Evolutionary conservation across 2,329 filamentous ascomycete genomes (phyloP).

Genomic region (Diaporthe capsici): DNA sequence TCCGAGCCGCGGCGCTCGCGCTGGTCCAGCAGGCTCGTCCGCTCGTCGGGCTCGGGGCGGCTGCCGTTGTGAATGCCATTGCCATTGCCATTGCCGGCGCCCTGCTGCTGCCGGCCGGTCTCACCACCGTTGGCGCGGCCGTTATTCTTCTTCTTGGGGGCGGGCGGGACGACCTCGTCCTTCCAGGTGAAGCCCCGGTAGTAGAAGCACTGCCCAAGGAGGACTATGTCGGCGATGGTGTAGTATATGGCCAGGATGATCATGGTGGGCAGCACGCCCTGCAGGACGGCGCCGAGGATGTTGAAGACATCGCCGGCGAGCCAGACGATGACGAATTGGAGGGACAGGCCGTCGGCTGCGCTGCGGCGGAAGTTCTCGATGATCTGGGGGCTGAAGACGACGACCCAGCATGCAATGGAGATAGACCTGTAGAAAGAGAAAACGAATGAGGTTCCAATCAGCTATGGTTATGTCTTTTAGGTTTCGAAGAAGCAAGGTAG

Average conservation of each 20-base stretch:
- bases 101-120: conserved; percentile 30
- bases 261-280: conserved; percentile 95
- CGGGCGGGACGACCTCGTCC: conserved; percentile 63
- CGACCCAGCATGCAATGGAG: conserved; percentile 97
- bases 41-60: conserved; percentile 62
- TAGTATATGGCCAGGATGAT: conserved; percentile 96
- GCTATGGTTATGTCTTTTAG: background rate
- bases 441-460: background rate
- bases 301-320: conserved; percentile 96
- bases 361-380: conserved; percentile 91
- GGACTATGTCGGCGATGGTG: conserved; percentile 89
- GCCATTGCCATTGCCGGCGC: conserved; percentile 35
- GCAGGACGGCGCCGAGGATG: conserved; percentile 90
- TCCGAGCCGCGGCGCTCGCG: conserved; percentile 66
- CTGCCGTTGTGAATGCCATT: conserved; percentile 32
- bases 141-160: conserved; percentile 55
- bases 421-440: conserved; percentile 75
- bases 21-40: conserved; percentile 63
- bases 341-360: conserved; percentile 88
- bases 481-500: background rate
- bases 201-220: conserved; percentile 93
- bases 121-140: background rate
- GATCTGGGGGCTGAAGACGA: conserved; percentile 97
- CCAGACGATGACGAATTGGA: conserved; percentile 95
- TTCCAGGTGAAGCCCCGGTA: conserved; percentile 86